Base-by-base conservation (phyloP, 768 basidiomycete species). In the Punctularia strigosozonata region DNA sequence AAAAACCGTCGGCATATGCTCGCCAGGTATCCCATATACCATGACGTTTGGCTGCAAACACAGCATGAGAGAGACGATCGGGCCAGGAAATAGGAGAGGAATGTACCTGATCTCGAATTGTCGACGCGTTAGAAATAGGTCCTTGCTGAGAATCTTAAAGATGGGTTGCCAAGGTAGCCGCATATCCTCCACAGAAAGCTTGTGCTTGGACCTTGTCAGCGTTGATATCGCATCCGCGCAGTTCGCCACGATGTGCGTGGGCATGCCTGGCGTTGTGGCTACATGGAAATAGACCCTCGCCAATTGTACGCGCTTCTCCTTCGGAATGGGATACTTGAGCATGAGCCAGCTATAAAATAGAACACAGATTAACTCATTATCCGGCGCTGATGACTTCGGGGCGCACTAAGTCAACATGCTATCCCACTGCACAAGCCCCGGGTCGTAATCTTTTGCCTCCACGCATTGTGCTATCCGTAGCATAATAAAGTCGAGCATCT, bases 281-380 rank as follows among this genome's bases (percentile, higher is more conserved):
- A 90, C 52, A 55, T 84, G 71, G 53, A 79, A 92, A 60, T 84
- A 91, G 4, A 92, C 59, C 57, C 76, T 81, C 34, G 80, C 77
- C 22, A 92, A 63, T 30, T 62, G 65, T 38, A 89, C 74, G 40
- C 88, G 69, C 49, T 76, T 80, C 43, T 77, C 76, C 53, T 81
- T 80, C 40, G 84, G 85, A 50, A 92, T 79, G 25, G 85, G 88
- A 52, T 89, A 90, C 52, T 87, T 85, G 55, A 91, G 69, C 64
- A 78, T 78, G 32, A 62, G 58, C 86, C 87, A 90, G 52, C 84
- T 87, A 49, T 4, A 42, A 26, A 31, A n/a, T n/a, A n/a, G n/a
- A n/a, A n/a, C n/a, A n/a, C n/a, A 19, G 38, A 19, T 20, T 17
- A 30, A 44, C 10, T 15, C 30, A 19, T 10, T 10, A 10, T 34